A percentile compares a stretch with the other conserved stretches of the same genome.
phyloP scores from a whole-genome alignment of 352 stramenopile genomes.

The Pythium dissimile region DNA sequence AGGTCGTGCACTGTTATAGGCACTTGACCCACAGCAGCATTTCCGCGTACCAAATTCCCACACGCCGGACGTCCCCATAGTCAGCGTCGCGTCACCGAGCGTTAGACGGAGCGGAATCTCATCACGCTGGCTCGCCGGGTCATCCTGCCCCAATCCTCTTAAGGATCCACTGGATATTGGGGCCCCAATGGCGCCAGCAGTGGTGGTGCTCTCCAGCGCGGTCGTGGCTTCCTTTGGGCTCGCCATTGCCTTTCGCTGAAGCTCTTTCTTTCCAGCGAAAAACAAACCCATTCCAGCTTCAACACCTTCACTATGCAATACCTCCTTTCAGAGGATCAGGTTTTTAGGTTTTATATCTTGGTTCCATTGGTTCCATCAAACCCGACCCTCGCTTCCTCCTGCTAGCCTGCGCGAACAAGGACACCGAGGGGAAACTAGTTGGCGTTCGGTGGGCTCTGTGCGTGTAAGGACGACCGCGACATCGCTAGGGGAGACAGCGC shows the following conservation, averaged over 20 bases:
- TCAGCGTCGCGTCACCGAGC: constrained; percentile 49
- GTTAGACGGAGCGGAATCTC: constrained; percentile 60
- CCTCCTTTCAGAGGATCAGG: constrained; percentile 21
- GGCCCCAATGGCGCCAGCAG: too few relatives aligned
- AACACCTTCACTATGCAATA: constrained; percentile 15
- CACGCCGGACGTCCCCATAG: constrained; percentile 34
- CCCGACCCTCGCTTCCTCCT: constrained; percentile 9
- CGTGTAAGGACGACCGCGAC: too few relatives aligned
- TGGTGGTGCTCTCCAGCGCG: not conserved
- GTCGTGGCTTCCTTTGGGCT: constrained; percentile 20
- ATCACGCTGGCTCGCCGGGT: constrained; percentile 1
- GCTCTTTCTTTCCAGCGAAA: not conserved
- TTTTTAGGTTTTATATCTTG: constrained; percentile 26
- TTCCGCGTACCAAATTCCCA: constrained; percentile 61
- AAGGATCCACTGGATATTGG: not conserved
- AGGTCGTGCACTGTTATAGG: not conserved
- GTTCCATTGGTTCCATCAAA: constrained; percentile 23
- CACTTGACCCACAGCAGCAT: not conserved
- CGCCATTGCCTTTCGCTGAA: constrained; percentile 6
- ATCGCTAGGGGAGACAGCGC: not conserved
- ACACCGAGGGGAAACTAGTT: constrained; percentile 9
- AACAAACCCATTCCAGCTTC: not conserved
- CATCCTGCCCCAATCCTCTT: not conserved
- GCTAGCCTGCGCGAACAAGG: not conserved
- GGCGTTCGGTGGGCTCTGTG: not conserved